Conservation (phyloP, 495 filamentous ascomycete species). For the Parachaetomium inaequale region DNA sequence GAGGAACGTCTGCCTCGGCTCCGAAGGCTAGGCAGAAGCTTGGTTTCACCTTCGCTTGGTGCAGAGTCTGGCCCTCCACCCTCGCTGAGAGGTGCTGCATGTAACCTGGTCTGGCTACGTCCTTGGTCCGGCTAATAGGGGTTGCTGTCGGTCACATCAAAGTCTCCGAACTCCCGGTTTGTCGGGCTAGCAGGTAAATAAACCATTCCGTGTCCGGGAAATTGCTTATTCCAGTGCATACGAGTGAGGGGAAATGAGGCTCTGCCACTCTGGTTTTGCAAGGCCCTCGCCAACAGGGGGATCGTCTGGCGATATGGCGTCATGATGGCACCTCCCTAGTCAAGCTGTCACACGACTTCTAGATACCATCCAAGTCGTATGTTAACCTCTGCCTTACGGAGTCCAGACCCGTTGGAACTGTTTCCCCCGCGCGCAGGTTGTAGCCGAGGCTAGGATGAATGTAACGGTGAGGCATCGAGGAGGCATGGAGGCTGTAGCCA, state of each 20-base stretch:
- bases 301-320: neutral
- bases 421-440: neutral
- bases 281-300: neutral
- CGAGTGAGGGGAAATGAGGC: neutral
- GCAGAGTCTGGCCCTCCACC: neutral
- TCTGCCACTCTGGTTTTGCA: neutral
- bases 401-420: neutral
- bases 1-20: neutral
- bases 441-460: neutral
- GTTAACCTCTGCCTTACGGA: neutral
- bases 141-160: neutral
- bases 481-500: neutral
- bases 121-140: neutral
- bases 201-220: neutral
- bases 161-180: neutral
- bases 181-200: neutral
- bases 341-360: neutral
- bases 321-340: neutral
- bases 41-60: neutral
- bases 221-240: neutral
- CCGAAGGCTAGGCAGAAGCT: neutral
- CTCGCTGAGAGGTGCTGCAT: neutral
- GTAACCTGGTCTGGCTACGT: neutral
- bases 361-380: neutral
- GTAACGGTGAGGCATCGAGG: neutral